Evolutionary conservation across 306 rosid genomes (phyloP), one percentile per base, ranked within the genome.

Genomic region (Fagus crenata): DNA sequence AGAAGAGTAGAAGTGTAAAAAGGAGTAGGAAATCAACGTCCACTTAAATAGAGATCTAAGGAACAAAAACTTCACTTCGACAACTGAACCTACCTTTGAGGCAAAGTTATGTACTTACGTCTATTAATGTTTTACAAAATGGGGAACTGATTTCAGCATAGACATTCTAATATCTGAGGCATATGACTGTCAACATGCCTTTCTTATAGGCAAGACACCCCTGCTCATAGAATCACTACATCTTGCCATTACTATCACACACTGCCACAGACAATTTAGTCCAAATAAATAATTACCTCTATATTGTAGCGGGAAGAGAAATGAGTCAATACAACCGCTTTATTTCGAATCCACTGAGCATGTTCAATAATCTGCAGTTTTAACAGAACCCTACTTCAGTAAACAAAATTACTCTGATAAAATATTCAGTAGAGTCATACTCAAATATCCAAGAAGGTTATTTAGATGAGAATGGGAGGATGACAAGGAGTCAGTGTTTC

Each of bases 261-360:
- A 63, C 33, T 18, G 43, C 17, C 31, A 6, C 49, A 39, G 31
- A 65, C 71, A 65, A 43, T 67, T 37, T n/a, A 15, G 15, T 67
- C 14, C 49, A 37, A 39, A 67, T 39, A 67, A 65, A 39, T n/a
- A 17, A 68, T 85, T 86, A 95, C 98, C 98, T 90, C 98, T 76
- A 90, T 3, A 78, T 72, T 90, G 83, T 95, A 95, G 78, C 98
- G 89, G 22, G 98, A 86, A 32, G 98, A 95, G 86, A 95, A 95
- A 89, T 92, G 98, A 67, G 98, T 95, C 82, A 95, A 85, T 58
- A 95, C 61, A 88, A 92, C 84, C 5, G 96, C 84, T 84, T 95
- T 95, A 85, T 90, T 95, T 80, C 97, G 91, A 77, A 95, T 92
- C 98, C 98, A 92, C 73, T 88, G 83, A 17, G 95, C 90, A 70